Conservation (phyloP, 257 asterid genomes). For the Cruciata laevipes region DNA sequence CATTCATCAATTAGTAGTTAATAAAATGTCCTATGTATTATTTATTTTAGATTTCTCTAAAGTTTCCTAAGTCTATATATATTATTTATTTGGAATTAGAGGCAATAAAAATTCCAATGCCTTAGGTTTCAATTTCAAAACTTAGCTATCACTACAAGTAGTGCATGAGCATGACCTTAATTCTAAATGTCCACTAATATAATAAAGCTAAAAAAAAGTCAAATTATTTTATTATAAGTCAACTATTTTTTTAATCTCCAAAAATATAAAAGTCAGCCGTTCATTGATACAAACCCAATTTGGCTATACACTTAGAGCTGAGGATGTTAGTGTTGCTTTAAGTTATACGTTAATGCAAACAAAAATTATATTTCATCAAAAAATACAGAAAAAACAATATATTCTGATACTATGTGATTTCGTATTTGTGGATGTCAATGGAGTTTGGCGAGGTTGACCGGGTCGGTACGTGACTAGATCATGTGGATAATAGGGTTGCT, state of each 20-base stretch:
- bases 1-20: not conserved
- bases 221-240: not conserved
- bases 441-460: not conserved
- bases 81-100: not conserved
- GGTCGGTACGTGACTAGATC: not conserved
- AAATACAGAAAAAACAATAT: not conserved
- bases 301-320: not conserved
- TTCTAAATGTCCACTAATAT: not conserved
- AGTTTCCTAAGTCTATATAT: not conserved
- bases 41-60: no score
- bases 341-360: not conserved
- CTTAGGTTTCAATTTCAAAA: not conserved
- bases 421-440: not conserved
- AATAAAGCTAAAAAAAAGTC: not conserved
- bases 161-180: conserved; percentile 4
- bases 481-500: not conserved
- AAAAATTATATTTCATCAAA: not conserved
- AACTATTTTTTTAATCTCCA: not conserved
- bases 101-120: not conserved
- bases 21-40: not conserved
- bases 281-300: not conserved
- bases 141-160: not conserved
- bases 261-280: not conserved
- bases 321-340: not conserved
- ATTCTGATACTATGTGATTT: no score